Evolutionary conservation across 2,329 filamentous ascomycete genomes (phyloP), one percentile per base, ranked within the genome.

Genomic region (Cordyceps militaris): DNA sequence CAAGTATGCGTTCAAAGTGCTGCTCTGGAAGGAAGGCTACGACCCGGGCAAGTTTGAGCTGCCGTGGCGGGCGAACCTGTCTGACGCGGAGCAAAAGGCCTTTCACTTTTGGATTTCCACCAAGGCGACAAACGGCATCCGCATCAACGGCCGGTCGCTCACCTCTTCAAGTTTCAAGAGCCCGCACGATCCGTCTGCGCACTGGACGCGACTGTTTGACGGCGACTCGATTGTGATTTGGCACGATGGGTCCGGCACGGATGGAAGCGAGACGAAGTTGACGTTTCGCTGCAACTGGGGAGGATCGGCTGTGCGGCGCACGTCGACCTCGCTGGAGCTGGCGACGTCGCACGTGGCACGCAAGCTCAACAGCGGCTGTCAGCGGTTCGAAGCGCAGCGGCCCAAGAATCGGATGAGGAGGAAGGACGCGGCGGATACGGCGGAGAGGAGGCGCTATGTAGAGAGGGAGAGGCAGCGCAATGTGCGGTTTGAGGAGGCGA

Each of bases 1-100:
- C 1, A 93, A 93, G 67, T 86, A 86, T 61, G 91, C 89, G 0
- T 84, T 96, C 64, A 87, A 89, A 65, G 76, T 97, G 38, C 77
- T 90, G 34, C 82, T 94, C 30, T 91, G 87, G 79, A 85, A 82
- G 57, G 80, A 85, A 0, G 82, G 82, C 11, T 86, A 86, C 59
- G 86, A 89, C 58, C 77, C 80, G 75, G 76, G 36, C 80, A 80
- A 53, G 82, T 81, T 62, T 52, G 48, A 66, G 77, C 58, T 85
- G 78, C 68, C 75, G 49, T 72, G 76, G 74, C 60, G 66, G 26
- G 61, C 63, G 14, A 63, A 74, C 50, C 64, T 71, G 6, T 26
- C 24, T 16, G 38, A 61, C 1, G 62, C 63, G 4, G 70, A 78
- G 58, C 71, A 78, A 2, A 79, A 82, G 13, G 75, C 86, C 2